Evolutionary conservation across 2,329 filamentous ascomycete genomes (phyloP).

Genomic region (Teratosphaeria pseudoeucalypti): DNA sequence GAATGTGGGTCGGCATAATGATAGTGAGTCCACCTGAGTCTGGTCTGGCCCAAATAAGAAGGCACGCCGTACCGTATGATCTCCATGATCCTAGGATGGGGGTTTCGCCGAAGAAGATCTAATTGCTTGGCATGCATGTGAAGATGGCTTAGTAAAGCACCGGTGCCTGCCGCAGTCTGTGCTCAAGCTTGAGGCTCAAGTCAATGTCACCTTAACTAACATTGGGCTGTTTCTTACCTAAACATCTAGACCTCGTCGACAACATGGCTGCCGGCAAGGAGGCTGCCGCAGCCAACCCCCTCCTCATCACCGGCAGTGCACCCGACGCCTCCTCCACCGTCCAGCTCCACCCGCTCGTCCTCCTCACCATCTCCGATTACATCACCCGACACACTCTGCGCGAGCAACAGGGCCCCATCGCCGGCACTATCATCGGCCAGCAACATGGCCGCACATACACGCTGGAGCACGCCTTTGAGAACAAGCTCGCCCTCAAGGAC

Average conservation of each 20-base stretch:
- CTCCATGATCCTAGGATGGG: too few relatives aligned
- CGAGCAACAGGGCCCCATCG: conserved; percentile 61
- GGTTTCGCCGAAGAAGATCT: background rate
- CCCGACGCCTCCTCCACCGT: conserved; percentile 68
- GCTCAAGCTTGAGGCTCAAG: background rate
- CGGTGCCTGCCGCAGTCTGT: background rate
- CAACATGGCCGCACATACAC: conserved; percentile 86
- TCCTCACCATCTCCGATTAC: conserved; percentile 94
- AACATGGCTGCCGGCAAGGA: background rate
- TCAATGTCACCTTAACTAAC: background rate
- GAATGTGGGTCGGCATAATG: too few relatives aligned
- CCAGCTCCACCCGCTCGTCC: conserved; percentile 82
- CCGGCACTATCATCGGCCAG: conserved; percentile 82
- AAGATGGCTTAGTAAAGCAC: background rate
- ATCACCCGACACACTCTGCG: conserved; percentile 83
- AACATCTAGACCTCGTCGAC: background rate
- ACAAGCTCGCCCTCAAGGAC: conserved; percentile 43
- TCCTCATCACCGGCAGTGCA: conserved; percentile 33
- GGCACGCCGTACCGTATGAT: background rate
- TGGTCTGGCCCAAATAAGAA: background rate
- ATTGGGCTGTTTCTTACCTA: background rate
- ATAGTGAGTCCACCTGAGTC: too few relatives aligned
- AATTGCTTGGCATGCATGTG: background rate
- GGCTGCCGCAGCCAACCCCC: conserved; percentile 27
- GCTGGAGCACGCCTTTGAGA: conserved; percentile 87